Percentiles rank a stretch among this genome's conserved stretches.
Conservation (phyloP, 306 rosid genomes). For the Sicyos baderoa region DNA sequence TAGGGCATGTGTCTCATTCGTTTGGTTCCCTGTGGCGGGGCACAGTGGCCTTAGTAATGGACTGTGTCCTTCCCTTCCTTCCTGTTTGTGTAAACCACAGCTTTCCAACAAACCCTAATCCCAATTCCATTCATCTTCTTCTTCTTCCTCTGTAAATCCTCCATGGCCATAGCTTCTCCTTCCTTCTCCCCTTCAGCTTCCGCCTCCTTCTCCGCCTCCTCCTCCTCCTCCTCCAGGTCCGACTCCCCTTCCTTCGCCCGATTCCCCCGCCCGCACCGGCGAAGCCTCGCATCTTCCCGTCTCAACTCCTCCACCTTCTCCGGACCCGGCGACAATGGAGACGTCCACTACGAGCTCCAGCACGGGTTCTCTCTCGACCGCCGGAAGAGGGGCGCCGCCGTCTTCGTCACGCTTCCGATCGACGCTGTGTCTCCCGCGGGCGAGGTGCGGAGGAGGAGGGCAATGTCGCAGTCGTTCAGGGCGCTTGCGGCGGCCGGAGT, state of each 20-base stretch:
- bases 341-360: slow-evolving; percentile 50
- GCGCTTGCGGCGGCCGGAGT: slow-evolving; percentile 66
- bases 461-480: slow-evolving; percentile 42
- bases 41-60: neutral
- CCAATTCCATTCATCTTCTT: slow-evolving; percentile 1
- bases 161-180: slow-evolving; percentile 61
- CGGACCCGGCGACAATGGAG: slow-evolving; percentile 55
- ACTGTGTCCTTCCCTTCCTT: neutral
- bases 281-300: slow-evolving; percentile 33
- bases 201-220: too few relatives aligned
- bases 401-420: slow-evolving; percentile 58
- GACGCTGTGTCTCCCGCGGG: slow-evolving; percentile 36
- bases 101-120: slow-evolving; percentile 25
- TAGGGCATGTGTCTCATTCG: too few relatives aligned
- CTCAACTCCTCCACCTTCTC: slow-evolving; percentile 54
- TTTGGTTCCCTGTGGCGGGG: neutral
- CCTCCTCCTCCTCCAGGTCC: slow-evolving; percentile 38
- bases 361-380: slow-evolving; percentile 49
- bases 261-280: slow-evolving; percentile 36
- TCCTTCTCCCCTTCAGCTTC: slow-evolving; percentile 44
- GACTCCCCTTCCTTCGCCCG: slow-evolving; percentile 29
- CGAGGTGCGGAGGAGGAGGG: slow-evolving; percentile 32
- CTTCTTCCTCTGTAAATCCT: neutral
- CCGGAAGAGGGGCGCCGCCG: slow-evolving; percentile 47
- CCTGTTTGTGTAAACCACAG: neutral